Conservation (phyloP, 495 filamentous ascomycete species). For the Podospora sp. region DNA sequence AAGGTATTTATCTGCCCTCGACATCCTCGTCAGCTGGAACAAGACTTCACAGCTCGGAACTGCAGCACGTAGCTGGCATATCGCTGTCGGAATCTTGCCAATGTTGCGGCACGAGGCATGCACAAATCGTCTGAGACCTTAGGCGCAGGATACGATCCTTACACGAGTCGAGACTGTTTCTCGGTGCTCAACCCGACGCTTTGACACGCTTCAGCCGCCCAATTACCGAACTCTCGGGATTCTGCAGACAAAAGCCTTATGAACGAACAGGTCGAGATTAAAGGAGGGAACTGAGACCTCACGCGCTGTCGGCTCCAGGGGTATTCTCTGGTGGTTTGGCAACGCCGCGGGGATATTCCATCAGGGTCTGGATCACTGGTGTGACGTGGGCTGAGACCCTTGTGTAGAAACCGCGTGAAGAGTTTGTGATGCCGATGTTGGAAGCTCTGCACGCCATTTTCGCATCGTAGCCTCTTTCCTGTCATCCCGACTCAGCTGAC, state of each 20-base stretch:
- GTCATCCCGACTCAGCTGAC: too few species aligned
- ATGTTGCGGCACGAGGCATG: not conserved
- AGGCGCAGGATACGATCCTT: not conserved
- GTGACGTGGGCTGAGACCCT: not conserved
- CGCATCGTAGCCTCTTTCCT: not conserved
- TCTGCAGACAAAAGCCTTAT: not conserved
- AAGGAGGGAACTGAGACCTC: not conserved
- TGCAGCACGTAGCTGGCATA: too few species aligned
- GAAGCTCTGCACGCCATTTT: not conserved
- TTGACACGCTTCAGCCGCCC: not conserved
- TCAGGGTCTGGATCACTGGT: not conserved
- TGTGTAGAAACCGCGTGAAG: not conserved
- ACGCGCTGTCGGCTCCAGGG: not conserved
- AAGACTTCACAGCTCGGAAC: not conserved
- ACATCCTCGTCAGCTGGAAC: not conserved
- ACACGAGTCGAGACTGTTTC: not conserved
- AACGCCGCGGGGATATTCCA: not conserved
- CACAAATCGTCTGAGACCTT: not conserved
- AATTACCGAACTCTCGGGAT: not conserved
- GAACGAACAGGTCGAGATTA: not conserved
- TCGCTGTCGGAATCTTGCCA: not conserved
- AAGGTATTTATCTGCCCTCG: slow-evolving; percentile 7
- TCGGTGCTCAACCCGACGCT: not conserved
- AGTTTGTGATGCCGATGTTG: not conserved
- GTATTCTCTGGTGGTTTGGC: not conserved